phyloP scores from a whole-genome alignment of 352 stramenopile genomes.

The Phytopythium sindhum region DNA sequence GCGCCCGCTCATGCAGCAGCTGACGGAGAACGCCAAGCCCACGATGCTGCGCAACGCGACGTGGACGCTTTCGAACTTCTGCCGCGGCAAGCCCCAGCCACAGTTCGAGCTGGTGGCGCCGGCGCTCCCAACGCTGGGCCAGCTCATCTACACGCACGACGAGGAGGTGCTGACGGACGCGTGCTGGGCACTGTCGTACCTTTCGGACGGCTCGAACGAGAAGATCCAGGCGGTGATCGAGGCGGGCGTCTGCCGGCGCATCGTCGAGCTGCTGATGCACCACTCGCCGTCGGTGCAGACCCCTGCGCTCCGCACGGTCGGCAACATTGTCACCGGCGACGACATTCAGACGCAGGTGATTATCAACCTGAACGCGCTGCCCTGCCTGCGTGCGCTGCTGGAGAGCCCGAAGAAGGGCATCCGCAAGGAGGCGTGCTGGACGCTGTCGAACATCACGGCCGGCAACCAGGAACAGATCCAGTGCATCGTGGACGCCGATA shows the following conservation, averaged over 20 bases:
- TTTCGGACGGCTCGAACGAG: conserved; percentile 98
- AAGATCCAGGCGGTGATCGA: conserved; percentile 99
- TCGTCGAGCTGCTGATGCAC: conserved; percentile 95
- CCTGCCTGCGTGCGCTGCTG: conserved; percentile 95
- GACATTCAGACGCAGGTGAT: conserved; percentile 99
- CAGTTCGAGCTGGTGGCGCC: conserved; percentile 85
- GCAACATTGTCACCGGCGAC: conserved; percentile 99
- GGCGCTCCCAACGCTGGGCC: conserved; percentile 93
- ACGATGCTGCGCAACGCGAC: conserved; percentile 98
- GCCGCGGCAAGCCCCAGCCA: conserved; percentile 84
- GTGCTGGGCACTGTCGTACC: conserved; percentile 98
- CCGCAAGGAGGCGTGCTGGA: conserved; percentile 99
- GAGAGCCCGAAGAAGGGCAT: conserved; percentile 97
- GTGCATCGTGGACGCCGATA: conserved; percentile 95
- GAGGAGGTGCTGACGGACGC: conserved; percentile 99
- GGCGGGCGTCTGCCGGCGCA: conserved; percentile 92
- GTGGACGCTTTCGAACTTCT: conserved; percentile 99
- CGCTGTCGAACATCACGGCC: conserved; percentile 99
- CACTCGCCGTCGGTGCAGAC: conserved; percentile 82
- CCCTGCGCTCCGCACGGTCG: conserved; percentile 84
- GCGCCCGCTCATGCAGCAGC: conserved; percentile 92
- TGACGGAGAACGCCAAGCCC: conserved; percentile 95
- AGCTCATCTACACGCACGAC: conserved; percentile 97
- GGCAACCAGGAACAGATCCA: conserved; percentile 99
- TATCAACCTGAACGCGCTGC: conserved; percentile 97